phyloP scores from a whole-genome alignment of 2,329 filamentous ascomycete genomes.

The Didymosphaeria variabile region DNA sequence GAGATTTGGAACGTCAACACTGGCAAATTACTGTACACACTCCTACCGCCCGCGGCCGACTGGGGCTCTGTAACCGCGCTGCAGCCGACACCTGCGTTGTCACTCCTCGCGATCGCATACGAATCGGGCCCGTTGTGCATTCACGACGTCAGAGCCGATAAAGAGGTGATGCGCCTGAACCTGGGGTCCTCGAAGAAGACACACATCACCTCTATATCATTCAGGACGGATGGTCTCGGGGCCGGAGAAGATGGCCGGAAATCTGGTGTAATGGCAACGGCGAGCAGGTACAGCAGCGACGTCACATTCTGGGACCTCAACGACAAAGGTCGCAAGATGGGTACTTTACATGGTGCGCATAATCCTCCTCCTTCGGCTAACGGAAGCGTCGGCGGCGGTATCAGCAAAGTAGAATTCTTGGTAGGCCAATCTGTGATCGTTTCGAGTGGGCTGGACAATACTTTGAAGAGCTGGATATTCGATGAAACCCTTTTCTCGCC shows the following conservation, averaged over 20 bases:
- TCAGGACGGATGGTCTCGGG: conserved; percentile 87
- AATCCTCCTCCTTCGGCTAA: conserved; percentile 71
- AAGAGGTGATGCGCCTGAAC: conserved; percentile 73
- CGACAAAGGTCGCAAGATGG: conserved; percentile 83
- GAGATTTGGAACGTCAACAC: conserved; percentile 99
- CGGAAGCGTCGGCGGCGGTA: conserved; percentile 71
- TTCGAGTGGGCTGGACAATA: conserved; percentile 92
- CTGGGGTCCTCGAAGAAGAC: conserved; percentile 68
- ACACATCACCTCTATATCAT: conserved; percentile 83
- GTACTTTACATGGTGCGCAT: conserved; percentile 87
- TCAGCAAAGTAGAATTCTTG: conserved; percentile 90
- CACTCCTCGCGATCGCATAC: conserved; percentile 88
- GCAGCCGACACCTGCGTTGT: conserved; percentile 83
- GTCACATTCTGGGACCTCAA: conserved; percentile 97
- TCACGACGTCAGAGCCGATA: conserved; percentile 83
- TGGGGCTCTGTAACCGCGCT: conserved; percentile 87
- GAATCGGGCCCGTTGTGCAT: conserved; percentile 79
- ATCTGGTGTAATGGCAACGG: conserved; percentile 93
- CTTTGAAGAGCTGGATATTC: conserved; percentile 95
- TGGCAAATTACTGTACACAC: conserved; percentile 87
- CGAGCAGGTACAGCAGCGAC: conserved; percentile 80
- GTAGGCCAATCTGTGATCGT: conserved; percentile 88
- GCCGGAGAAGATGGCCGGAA: conserved; percentile 85
- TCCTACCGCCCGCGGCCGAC: conserved; percentile 76
- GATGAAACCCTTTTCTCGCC: conserved; percentile 91